These are phyloP conservation scores for Zoysia pacifica DNA, from an alignment of 176 grass and related monocot genomes.

Conservation along the genomic window DNA sequence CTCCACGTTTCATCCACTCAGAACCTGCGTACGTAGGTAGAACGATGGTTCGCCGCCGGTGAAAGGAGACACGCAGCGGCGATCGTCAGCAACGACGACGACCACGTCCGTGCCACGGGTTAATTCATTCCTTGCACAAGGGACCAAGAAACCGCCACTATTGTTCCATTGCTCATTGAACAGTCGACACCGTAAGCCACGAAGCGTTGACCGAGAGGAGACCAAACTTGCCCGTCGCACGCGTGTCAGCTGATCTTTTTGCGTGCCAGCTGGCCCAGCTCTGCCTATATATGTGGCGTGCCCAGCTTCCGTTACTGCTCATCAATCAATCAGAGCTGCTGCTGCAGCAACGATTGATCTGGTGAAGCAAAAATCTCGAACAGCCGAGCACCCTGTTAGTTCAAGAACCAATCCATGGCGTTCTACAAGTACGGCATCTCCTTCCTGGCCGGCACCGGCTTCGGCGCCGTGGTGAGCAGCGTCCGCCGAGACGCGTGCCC, in stretches of 20 bases:
- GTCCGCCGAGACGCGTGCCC: neutral
- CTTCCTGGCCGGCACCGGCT: slow-evolving; percentile 42
- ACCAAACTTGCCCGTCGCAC: neutral
- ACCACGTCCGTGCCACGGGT: neutral
- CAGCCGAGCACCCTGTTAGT: neutral
- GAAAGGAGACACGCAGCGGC: too few relatives aligned
- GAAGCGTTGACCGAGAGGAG: neutral
- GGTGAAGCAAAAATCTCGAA: neutral
- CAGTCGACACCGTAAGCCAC: neutral
- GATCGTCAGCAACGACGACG: neutral
- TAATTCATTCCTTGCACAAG: slow-evolving; percentile 2
- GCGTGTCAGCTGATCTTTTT: too few relatives aligned
- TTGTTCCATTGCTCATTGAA: too few relatives aligned
- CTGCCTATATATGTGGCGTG: too few relatives aligned
- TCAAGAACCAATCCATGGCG: neutral
- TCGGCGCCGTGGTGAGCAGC: neutral
- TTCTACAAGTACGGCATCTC: slow-evolving; percentile 23
- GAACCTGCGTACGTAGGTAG: too few relatives aligned
- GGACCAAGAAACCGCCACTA: slow-evolving; percentile 7
- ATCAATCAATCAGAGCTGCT: neutral
- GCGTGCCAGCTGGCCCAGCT: neutral
- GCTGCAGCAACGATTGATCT: too few relatives aligned
- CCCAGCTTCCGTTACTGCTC: too few relatives aligned
- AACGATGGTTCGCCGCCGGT: too few relatives aligned
- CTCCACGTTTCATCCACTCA: too few relatives aligned